Evolutionary conservation across 2,329 filamentous ascomycete genomes (phyloP), one percentile per base, ranked within the genome.

Genomic region (Dendrostoma leiphaemia): DNA sequence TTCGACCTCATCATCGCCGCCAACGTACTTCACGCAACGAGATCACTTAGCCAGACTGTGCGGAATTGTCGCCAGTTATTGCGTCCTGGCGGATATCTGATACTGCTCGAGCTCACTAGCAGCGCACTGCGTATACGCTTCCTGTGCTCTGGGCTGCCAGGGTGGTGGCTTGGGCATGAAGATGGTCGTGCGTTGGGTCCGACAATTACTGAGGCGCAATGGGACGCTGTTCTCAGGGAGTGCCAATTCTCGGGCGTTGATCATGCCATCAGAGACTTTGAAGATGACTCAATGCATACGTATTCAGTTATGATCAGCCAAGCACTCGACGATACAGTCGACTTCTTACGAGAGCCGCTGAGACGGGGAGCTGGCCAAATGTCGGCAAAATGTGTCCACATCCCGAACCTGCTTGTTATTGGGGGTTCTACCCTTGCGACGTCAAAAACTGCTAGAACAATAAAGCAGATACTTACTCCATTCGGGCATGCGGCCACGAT

Each of bases 1-100:
- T 68, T 61, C 48, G 68, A 71, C 50, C 12, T 71, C n/a, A 52
- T 71, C 5, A 53, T 71, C 45, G 67, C 65, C 0, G 62, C 64
- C 1, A 59, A 66, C n/a, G 67, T 68, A 0, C 50, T 71, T 4
- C 64, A 69, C 40, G 62, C 63, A 3, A 66, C 65, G 1, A 19
- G 48, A 19, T 15, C 28, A 8, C n/a, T 67, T 9, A 41, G 63
- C 55, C 2, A 57, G 23, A 56, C 62, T 31, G 4, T 64, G 62
- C 10, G 31, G 2, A 64, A 67, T 29, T 60, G 59, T 17, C 59
- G 58, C 13, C 58, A 58, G 24, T 59, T 70, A 0, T 53, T 70
- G 2, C 64, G 62, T 45, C 67, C 67, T 12, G 67, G 67, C n/a
- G 67, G 67, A 12, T 63, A 63, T 46, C 64, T 69, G 2, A 62